phyloP scores from a whole-genome alignment of 1,284 basidiomycete genomes.

The Phellopilus nigrolimitatus region DNA sequence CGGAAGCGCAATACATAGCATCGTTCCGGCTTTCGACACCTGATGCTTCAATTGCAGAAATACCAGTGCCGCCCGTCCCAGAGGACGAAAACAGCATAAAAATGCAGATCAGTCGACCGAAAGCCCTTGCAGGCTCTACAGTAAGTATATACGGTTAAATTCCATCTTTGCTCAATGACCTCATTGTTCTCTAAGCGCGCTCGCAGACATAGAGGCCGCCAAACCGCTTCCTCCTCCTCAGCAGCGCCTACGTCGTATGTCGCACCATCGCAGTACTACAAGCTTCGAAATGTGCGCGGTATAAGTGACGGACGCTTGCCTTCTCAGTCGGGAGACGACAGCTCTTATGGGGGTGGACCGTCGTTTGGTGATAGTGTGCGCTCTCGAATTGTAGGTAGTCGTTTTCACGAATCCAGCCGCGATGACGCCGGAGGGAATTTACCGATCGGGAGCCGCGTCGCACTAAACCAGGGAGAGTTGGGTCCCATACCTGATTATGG shows the following conservation, averaged over 20 bases:
- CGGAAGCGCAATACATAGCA: slow-evolving; percentile 71
- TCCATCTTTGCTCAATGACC: not conserved
- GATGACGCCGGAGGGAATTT: slow-evolving; percentile 51
- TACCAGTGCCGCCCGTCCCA: slow-evolving; percentile 25
- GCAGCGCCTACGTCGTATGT: slow-evolving; percentile 69
- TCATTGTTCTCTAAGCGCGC: slow-evolving; percentile 24
- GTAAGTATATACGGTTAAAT: slow-evolving; percentile 16
- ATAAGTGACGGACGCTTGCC: slow-evolving; percentile 55
- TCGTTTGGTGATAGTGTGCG: slow-evolving; percentile 53
- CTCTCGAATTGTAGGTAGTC: slow-evolving; percentile 58
- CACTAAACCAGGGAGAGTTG: slow-evolving; percentile 46
- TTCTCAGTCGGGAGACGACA: slow-evolving; percentile 31
- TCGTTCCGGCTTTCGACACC: slow-evolving; percentile 71
- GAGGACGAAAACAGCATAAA: slow-evolving; percentile 34
- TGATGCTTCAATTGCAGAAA: slow-evolving; percentile 50
- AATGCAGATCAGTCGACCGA: slow-evolving; percentile 63
- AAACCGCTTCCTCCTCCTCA: slow-evolving; percentile 60
- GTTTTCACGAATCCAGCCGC: slow-evolving; percentile 67
- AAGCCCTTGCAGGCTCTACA: slow-evolving; percentile 40
- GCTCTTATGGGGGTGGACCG: slow-evolving; percentile 27
- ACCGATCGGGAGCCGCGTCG: slow-evolving; percentile 59
- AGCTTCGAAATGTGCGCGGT: slow-evolving; percentile 55
- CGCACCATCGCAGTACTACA: slow-evolving; percentile 74
- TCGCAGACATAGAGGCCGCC: slow-evolving; percentile 40
- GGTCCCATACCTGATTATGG: slow-evolving; percentile 40